A percentile compares a stretch with the other conserved stretches of the same genome.
Evolutionary conservation across 495 filamentous ascomycete species (phyloP).

Genomic region (Tuber indicum): DNA sequence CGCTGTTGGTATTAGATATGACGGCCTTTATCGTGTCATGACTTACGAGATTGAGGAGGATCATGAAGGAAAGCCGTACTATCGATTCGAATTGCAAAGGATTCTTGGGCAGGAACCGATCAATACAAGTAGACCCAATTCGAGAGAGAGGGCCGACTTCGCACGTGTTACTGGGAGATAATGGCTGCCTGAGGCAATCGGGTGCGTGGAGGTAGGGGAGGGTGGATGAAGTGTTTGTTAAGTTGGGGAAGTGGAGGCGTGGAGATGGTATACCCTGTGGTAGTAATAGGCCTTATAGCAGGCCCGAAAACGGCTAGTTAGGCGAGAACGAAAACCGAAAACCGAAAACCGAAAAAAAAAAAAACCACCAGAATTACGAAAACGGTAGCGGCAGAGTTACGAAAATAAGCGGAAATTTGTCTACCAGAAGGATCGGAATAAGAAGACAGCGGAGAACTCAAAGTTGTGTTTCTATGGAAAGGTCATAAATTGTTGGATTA

Average conservation of each 20-base stretch:
- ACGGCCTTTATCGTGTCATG: conserved; percentile 50
- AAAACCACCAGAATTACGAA: background rate
- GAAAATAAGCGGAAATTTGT: background rate
- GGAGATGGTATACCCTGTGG: no score
- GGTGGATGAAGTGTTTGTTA: background rate
- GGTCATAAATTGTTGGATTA: no score
- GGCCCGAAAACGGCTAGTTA: background rate
- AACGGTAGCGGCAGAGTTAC: background rate
- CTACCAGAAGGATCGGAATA: no score
- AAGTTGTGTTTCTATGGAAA: no score
- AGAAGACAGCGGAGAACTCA: no score
- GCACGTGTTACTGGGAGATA: conserved; percentile 13
- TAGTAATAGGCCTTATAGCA: background rate
- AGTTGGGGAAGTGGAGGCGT: background rate
- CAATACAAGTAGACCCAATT: conserved; percentile 17
- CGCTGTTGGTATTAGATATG: conserved; percentile 48
- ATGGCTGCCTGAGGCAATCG: background rate
- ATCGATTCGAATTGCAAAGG: conserved; percentile 47
- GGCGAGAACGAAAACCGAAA: background rate
- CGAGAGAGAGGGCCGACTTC: conserved; percentile 21
- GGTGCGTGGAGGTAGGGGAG: no score
- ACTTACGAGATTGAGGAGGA: conserved; percentile 33
- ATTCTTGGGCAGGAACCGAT: conserved; percentile 37
- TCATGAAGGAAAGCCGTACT: conserved; percentile 41
- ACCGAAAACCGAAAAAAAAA: background rate